phyloP scores from a whole-genome alignment of 2,329 filamentous ascomycete genomes.

The Pseudogymnoascus sp. region DNA sequence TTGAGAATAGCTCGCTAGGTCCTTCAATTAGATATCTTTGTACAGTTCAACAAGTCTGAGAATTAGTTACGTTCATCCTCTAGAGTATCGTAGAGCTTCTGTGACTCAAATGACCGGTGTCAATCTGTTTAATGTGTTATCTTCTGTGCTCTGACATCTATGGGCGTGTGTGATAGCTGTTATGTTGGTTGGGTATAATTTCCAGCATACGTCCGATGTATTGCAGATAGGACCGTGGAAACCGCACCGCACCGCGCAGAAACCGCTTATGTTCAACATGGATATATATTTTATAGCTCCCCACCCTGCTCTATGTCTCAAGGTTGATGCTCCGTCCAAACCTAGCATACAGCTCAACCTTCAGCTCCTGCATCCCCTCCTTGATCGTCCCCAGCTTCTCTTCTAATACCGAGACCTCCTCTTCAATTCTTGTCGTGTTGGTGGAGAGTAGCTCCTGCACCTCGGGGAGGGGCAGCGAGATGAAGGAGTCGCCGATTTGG shows the following conservation, averaged over 20 bases:
- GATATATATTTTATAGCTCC: conserved; percentile 4
- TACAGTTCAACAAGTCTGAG: too few relatives aligned
- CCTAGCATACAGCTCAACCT: conserved; percentile 85
- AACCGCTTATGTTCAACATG: not conserved
- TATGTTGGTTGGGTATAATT: not conserved
- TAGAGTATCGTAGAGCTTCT: too few relatives aligned
- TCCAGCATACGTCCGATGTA: not conserved
- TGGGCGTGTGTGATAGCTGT: not conserved
- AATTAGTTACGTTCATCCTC: too few relatives aligned
- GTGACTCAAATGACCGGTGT: too few relatives aligned
- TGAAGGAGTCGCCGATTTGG: conserved; percentile 93
- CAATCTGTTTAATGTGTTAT: too few relatives aligned
- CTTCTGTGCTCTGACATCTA: too few relatives aligned
- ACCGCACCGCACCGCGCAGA: not conserved
- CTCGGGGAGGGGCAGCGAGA: conserved; percentile 73
- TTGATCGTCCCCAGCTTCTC: conserved; percentile 65
- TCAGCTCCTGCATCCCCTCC: conserved; percentile 83
- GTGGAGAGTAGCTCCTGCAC: conserved; percentile 76
- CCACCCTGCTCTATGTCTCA: conserved; percentile 57
- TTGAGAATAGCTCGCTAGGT: too few relatives aligned
- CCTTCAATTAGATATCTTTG: too few relatives aligned
- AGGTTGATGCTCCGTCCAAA: conserved; percentile 97
- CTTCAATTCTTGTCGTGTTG: conserved; percentile 65
- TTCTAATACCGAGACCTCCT: conserved; percentile 67
- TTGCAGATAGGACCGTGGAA: not conserved